Conservation (phyloP, 441 rosid species). For the Corymbia calophylla region DNA sequence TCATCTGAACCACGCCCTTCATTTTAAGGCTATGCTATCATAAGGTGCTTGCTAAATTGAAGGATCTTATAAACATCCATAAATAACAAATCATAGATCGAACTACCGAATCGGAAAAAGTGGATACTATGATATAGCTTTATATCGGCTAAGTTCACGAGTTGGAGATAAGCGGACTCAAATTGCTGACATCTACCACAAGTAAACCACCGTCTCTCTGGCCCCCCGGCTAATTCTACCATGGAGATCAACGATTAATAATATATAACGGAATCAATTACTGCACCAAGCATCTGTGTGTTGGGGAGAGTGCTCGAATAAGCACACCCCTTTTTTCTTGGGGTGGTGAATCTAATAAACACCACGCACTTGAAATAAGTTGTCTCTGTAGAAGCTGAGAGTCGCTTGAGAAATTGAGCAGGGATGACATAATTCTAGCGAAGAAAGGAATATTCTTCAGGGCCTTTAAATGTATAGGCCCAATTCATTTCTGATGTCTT, state of each 20-base stretch:
- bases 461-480: background rate
- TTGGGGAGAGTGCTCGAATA: background rate
- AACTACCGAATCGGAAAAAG: background rate
- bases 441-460: background rate
- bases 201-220: background rate
- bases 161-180: background rate
- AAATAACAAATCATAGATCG: background rate
- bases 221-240: background rate
- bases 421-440: background rate
- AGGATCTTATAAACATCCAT: background rate
- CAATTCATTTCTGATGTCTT: background rate
- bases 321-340: background rate
- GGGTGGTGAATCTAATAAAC: background rate
- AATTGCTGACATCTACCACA: background rate
- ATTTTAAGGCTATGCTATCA: no score
- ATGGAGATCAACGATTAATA: background rate
- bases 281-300: background rate
- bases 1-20: background rate
- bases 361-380: background rate
- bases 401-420: background rate
- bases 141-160: background rate
- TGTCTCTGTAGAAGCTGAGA: background rate
- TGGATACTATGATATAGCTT: background rate
- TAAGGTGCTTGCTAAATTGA: background rate
- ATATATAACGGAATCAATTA: background rate